A percentile compares a stretch with the other conserved stretches of the same genome.
Evolutionary conservation across 176 grass and related monocot species (phyloP).

Genomic region (Oropetium thomaeum): DNA sequence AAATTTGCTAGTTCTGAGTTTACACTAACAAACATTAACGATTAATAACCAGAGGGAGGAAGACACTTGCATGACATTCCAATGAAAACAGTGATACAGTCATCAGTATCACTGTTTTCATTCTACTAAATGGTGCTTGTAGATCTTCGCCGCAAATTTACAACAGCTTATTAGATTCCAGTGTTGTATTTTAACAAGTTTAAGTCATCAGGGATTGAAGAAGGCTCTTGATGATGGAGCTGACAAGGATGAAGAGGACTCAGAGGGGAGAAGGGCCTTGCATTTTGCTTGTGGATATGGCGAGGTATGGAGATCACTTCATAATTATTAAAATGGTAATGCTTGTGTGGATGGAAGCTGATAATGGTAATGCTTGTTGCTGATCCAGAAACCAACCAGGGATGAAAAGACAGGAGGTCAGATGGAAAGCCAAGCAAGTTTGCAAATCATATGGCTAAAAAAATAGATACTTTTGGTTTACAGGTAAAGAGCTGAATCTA

Average conservation of each 20-base stretch:
- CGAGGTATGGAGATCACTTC: constrained; percentile 46
- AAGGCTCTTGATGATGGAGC: constrained; percentile 73
- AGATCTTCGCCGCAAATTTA: not conserved
- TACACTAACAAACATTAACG: too few species aligned
- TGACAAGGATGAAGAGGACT: constrained; percentile 92
- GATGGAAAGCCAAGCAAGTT: too few species aligned
- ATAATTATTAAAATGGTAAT: constrained; percentile 15
- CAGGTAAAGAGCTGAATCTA: too few species aligned
- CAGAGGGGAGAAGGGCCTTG: constrained; percentile 84
- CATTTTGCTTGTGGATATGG: constrained; percentile 99
- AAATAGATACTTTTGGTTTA: too few species aligned
- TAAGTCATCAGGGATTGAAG: constrained; percentile 61
- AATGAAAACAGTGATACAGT: too few species aligned
- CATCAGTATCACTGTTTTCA: not conserved
- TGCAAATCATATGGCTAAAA: too few species aligned
- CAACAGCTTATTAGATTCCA: not conserved
- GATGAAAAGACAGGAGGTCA: too few species aligned
- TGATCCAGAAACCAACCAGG: too few species aligned
- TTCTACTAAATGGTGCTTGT: not conserved
- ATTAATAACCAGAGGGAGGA: too few species aligned
- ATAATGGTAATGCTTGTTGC: too few species aligned
- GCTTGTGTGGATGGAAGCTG: too few species aligned
- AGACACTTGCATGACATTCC: not conserved
- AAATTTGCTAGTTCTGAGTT: too few species aligned
- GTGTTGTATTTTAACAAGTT: constrained; percentile 1